Conservation (phyloP, 2,329 filamentous ascomycete genomes). For the Fusarium avenaceum region DNA sequence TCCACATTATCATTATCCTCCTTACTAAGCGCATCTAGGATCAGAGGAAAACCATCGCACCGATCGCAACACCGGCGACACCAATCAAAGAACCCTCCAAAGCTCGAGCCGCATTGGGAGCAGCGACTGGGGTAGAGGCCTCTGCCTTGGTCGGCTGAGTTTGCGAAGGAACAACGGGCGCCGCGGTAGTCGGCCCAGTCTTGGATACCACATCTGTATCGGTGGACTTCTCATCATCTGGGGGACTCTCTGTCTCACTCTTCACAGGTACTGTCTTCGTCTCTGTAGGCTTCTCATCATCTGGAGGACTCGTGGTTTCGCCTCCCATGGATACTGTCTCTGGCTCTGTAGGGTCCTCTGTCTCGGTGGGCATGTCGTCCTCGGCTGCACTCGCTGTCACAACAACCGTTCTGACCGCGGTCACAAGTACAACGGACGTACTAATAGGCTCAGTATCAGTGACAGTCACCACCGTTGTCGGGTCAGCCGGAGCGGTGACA, state of each 20-base stretch:
- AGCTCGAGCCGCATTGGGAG: constrained; percentile 13
- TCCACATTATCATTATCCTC: background rate
- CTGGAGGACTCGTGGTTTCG: no score
- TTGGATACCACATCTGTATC: background rate
- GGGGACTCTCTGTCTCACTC: background rate
- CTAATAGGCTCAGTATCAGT: background rate
- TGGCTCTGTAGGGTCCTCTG: background rate
- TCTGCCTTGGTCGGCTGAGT: background rate
- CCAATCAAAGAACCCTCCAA: constrained; percentile 14
- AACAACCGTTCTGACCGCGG: background rate
- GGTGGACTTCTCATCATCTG: background rate
- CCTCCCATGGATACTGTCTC: no score
- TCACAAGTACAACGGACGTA: background rate
- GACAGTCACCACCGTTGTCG: background rate
- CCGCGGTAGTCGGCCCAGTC: constrained; percentile 8
- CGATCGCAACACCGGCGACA: constrained; percentile 7
- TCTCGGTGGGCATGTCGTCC: background rate
- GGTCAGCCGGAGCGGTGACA: background rate
- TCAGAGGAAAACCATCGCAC: constrained; percentile 13
- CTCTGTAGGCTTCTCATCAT: background rate
- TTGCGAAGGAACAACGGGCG: constrained; percentile 15
- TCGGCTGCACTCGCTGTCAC: background rate
- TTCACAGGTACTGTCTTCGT: background rate
- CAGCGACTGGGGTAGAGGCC: background rate
- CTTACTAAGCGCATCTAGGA: background rate